Evolutionary conservation across 306 rosid species (phyloP), one percentile per base, ranked within the genome.

Genomic region (Fragaria nilgerrensis): DNA sequence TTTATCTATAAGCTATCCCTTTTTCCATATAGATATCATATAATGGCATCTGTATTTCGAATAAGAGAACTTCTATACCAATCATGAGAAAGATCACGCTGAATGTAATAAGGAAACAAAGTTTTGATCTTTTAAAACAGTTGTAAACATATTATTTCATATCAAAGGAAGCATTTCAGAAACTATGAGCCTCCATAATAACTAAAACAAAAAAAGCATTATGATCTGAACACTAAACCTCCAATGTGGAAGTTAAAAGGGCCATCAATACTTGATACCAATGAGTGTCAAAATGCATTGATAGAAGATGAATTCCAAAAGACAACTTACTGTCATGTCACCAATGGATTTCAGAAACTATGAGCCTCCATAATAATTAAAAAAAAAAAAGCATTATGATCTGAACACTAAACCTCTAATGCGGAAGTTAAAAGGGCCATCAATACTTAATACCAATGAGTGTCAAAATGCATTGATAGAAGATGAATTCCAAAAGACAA

Each of bases 291-390:
- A 14, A 53, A 73, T 36, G 22, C 34, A 41, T 15, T 16, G 27
- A 16, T 5, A n/a, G 17, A 58, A 22, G 48, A 25, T 44, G 53
- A 15, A 77, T 65, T 78, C 68, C 27, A 29, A 44, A 56, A 70
- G 75, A 78, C 78, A 72, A 84, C 96, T 88, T 89, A 95, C 99
- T 85, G 97, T 92, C 98, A 95, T 95, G 73, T 95, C 99, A 5
- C 92, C 74, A 80, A 95, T 89, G 84, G 99, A 82, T 84, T 95
- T 95, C 15, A 13, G 66, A 61, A 61, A 61, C 8, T 5, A 61
- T 12, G 15, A 25, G 19, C 32, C 19, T 61, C 36, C 66, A 61
- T 59, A 12, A 58, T 58, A 58, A 23, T 14, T 23, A 58, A 9
- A 22, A n/a, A 37, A 59, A 25, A 9, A n/a, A 59, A 59, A 25